Evolutionary conservation across 2,329 filamentous ascomycete genomes (phyloP).

Genomic region (Phialophora chinensis): DNA sequence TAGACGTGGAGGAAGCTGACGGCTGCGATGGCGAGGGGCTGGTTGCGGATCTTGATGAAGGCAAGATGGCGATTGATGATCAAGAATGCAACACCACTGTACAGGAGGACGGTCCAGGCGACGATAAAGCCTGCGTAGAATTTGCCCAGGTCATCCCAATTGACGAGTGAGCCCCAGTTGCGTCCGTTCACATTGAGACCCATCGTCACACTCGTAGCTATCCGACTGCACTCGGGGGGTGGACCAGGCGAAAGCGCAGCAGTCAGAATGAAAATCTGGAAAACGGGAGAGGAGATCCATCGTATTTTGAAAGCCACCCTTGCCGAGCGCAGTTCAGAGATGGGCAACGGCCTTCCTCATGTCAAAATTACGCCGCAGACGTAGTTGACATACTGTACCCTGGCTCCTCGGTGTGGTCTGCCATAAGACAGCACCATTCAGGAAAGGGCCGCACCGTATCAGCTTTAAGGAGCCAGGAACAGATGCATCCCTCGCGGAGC

Average conservation of each 20-base stretch:
- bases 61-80: constrained; percentile 33
- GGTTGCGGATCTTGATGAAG: constrained; percentile 40
- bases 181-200: constrained; percentile 6
- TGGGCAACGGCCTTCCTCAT: background rate
- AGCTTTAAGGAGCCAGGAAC: background rate
- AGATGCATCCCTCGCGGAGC: background rate
- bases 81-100: constrained; percentile 16
- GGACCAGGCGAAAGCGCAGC: background rate
- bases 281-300: background rate
- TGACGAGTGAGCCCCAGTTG: constrained; percentile 13
- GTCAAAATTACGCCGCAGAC: constrained; percentile 8
- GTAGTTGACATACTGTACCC: background rate
- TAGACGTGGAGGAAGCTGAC: constrained; percentile 42
- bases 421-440: constrained; percentile 2
- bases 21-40: constrained; percentile 37
- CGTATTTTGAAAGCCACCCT: background rate
- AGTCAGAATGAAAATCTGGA: background rate
- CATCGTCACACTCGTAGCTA: background rate
- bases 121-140: constrained; percentile 15
- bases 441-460: background rate
- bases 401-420: background rate
- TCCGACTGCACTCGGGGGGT: background rate
- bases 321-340: background rate
- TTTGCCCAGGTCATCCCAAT: constrained; percentile 16
- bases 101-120: constrained; percentile 25